Base-by-base conservation (phyloP, 78 protist genomes). In the Dictyostelium brefeldianum region DNA sequence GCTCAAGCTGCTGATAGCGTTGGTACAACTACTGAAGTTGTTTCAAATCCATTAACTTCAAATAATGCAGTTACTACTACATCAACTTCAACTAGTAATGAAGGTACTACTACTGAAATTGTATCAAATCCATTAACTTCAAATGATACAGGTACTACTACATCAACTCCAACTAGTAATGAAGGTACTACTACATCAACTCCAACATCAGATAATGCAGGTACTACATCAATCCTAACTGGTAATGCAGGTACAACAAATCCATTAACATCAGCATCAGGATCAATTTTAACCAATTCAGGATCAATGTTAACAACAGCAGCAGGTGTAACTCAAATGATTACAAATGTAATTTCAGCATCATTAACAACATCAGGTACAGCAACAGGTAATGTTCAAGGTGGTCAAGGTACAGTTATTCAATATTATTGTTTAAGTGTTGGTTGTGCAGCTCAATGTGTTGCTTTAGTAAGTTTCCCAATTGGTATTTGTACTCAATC, bases 371-470 rank as follows among this genome's bases (percentile, higher is more conserved):
- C 25, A 20, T 15, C 18, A 46, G 36, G 18, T n/a, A 17, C 27
- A n/a, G n/a, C n/a, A 20, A 46, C 79, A 43, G 79, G 59, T 73
- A 36, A 5, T 11, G 51, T 36, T 73, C 56, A 36, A 73, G 22
- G 27, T 3, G 1, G 43, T 46, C 17, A 17, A 50, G 51, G 79
- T 31, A 46, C 3, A 17, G 56, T 73, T 8, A 17, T 46, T 46
- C 79, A 46, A 46, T 73, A 43, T 5, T 73, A 73, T 73, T 73
- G 79, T 73, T 29, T 73, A n/a, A 17, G 29, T 29, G 79, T 48
- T 25, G 56, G 59, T 46, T 73, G 79, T 46, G 53, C 22, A 9
- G 20, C 79, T 9, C 51, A 73, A 46, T 73, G 79, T 46, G 51
- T 77, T 77, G 17, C n/a, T 36, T 18, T 77, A 18, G 43, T 8